A percentile compares a stretch with the other conserved stretches of the same genome.
phyloP scores from a whole-genome alignment of 2,329 filamentous ascomycete species.

The Cordyceps sp. region DNA sequence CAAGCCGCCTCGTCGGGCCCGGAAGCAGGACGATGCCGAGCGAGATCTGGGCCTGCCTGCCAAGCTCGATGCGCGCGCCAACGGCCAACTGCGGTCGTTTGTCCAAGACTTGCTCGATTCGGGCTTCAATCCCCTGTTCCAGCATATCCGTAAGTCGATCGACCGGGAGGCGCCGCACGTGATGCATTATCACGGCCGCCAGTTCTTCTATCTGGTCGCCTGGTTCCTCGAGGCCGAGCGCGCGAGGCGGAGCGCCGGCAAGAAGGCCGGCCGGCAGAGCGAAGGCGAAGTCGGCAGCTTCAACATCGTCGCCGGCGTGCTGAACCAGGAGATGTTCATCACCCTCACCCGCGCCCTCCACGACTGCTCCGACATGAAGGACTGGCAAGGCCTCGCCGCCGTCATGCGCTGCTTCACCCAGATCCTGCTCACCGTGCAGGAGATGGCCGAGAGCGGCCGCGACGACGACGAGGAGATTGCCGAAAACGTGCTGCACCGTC shows the following conservation, averaged over 20 bases:
- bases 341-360: slow-evolving; percentile 74
- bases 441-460: slow-evolving; percentile 68
- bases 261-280: slow-evolving; percentile 26
- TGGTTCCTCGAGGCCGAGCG: slow-evolving; percentile 90
- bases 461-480: slow-evolving; percentile 97
- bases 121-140: slow-evolving; percentile 83
- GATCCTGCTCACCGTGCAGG: slow-evolving; percentile 79
- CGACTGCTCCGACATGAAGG: slow-evolving; percentile 61
- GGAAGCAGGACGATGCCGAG: slow-evolving; percentile 44
- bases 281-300: slow-evolving; percentile 55
- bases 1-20: slow-evolving; percentile 56
- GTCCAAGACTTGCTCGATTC: slow-evolving; percentile 90
- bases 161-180: slow-evolving; percentile 79
- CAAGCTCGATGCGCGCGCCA: slow-evolving; percentile 55
- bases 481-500: slow-evolving; percentile 86
- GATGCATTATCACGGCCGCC: slow-evolving; percentile 56
- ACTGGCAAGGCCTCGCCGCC: slow-evolving; percentile 73
- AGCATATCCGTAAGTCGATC: slow-evolving; percentile 72
- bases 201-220: slow-evolving; percentile 82
- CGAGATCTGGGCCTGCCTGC: slow-evolving; percentile 64
- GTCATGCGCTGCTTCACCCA: slow-evolving; percentile 92
- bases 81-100: slow-evolving; percentile 61
- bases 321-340: slow-evolving; percentile 92
- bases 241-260: slow-evolving; percentile 45
- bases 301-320: slow-evolving; percentile 70